These are phyloP conservation scores for Cercospora brassicicola DNA, from an alignment of 2,329 filamentous ascomycete species.

Conservation along the genomic window DNA sequence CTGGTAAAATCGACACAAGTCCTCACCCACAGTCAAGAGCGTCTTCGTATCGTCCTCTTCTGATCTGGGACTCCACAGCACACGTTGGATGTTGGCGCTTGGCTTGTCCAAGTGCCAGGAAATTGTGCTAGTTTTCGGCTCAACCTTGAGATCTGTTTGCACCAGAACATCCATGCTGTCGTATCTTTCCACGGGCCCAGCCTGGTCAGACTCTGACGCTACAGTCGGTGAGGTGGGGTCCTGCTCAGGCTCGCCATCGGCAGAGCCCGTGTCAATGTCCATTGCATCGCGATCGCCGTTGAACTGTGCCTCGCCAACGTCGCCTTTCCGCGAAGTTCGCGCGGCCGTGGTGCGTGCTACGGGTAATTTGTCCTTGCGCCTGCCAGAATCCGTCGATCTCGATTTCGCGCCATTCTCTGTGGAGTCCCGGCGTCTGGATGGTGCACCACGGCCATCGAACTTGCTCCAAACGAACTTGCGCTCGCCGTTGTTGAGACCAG, in stretches of 20 bases:
- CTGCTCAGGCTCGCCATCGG: slow-evolving; percentile 31
- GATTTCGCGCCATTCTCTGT: slow-evolving; percentile 21
- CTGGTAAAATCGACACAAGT: slow-evolving; percentile 39
- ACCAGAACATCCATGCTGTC: slow-evolving; percentile 38
- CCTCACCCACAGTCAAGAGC: slow-evolving; percentile 39
- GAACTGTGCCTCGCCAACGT: slow-evolving; percentile 37
- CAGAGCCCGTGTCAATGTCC: slow-evolving; percentile 44
- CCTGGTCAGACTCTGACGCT: slow-evolving; percentile 30
- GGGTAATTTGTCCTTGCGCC: slow-evolving; percentile 22
- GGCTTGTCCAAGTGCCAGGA: slow-evolving; percentile 38
- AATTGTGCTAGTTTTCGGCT: slow-evolving; percentile 38
- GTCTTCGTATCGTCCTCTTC: slow-evolving; percentile 27
- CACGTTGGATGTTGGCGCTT: slow-evolving; percentile 32
- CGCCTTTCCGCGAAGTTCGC: slow-evolving; percentile 38
- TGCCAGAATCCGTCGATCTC: slow-evolving; percentile 14
- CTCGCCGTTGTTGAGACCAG: slow-evolving; percentile 23
- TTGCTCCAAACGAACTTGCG: slow-evolving; percentile 33
- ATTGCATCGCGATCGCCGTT: slow-evolving; percentile 49
- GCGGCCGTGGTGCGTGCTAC: slow-evolving; percentile 32
- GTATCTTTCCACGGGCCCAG: slow-evolving; percentile 34
- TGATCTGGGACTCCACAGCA: slow-evolving; percentile 35
- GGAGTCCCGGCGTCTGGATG: slow-evolving; percentile 23
- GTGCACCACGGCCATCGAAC: slow-evolving; percentile 27
- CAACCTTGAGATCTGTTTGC: slow-evolving; percentile 39
- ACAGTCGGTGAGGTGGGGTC: slow-evolving; percentile 32